Percentiles rank a stretch among this genome's conserved stretches.
These are phyloP conservation scores for Kluyveromyces starmeri DNA, from an alignment of 805 yeast genomes.

Conservation along the genomic window DNA sequence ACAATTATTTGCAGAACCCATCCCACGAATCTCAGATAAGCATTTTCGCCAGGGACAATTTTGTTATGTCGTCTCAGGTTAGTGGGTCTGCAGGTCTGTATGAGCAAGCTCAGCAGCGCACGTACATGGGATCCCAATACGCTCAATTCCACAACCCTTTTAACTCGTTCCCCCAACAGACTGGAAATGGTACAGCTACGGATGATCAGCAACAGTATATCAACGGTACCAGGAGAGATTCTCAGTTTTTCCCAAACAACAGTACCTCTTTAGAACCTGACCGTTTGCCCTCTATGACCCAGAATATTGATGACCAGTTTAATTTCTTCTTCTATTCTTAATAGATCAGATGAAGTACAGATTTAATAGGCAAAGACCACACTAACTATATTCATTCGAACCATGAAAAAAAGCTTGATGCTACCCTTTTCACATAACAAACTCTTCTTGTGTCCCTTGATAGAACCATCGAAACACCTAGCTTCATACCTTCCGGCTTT, in stretches of 20 bases:
- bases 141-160: conserved; percentile 5
- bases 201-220: conserved; percentile 4
- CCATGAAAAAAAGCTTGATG: too few relatives aligned
- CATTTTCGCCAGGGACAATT: conserved; percentile 4
- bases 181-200: conserved; percentile 8
- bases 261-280: background rate
- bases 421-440: too few relatives aligned
- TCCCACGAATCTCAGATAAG: conserved; percentile 5
- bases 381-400: too few relatives aligned
- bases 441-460: too few relatives aligned
- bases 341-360: too few relatives aligned
- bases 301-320: conserved; percentile 2
- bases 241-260: conserved; percentile 3
- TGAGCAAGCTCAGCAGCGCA: conserved; percentile 7
- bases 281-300: conserved; percentile 3
- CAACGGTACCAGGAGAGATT: conserved; percentile 1
- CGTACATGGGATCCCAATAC: conserved; percentile 3
- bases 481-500: too few relatives aligned
- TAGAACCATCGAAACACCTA: too few relatives aligned
- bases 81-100: conserved; percentile 1
- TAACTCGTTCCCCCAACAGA: background rate
- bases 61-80: conserved; percentile 2
- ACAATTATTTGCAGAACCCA: conserved; percentile 1
- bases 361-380: too few relatives aligned
- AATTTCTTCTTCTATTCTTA: conserved; percentile 5